Percentiles rank a stretch among this genome's conserved stretches.
Conservation (phyloP, 805 yeast species). For the Tetrapisispora pingtungensis region DNA sequence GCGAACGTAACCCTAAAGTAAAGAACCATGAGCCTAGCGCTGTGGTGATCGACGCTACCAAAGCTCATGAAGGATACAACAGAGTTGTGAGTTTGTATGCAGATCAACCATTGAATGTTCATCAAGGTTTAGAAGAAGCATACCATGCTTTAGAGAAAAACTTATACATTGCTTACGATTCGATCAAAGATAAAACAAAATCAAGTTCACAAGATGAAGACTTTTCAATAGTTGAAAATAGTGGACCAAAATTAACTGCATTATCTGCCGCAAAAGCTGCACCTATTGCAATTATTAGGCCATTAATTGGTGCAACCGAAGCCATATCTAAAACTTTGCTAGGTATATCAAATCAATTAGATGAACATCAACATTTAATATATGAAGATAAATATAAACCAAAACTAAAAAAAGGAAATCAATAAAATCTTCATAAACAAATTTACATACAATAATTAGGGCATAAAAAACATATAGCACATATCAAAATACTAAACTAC, state of each 20-base stretch:
- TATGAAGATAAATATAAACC: conserved; percentile 57
- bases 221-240: conserved; percentile 15
- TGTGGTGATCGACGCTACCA: conserved; percentile 19
- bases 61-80: conserved; percentile 15
- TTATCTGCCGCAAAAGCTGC: conserved; percentile 61
- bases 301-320: conserved; percentile 87
- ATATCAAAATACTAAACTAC: too few species aligned
- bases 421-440: too few species aligned
- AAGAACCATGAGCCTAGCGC: conserved; percentile 24
- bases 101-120: conserved; percentile 64
- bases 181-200: conserved; percentile 33
- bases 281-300: conserved; percentile 72
- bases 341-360: conserved; percentile 76
- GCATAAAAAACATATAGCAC: too few species aligned
- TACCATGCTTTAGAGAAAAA: conserved; percentile 63
- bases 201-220: neutral
- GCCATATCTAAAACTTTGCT: conserved; percentile 73
- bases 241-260: conserved; percentile 57
- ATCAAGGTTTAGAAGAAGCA: conserved; percentile 69
- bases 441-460: too few species aligned
- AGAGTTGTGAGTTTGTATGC: conserved; percentile 63
- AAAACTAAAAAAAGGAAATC: neutral
- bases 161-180: conserved; percentile 52
- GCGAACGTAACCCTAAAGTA: conserved; percentile 27
- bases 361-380: conserved; percentile 49